Conservation (phyloP, 2,329 filamentous ascomycete species). For the Aspergillus thermomutatus region DNA sequence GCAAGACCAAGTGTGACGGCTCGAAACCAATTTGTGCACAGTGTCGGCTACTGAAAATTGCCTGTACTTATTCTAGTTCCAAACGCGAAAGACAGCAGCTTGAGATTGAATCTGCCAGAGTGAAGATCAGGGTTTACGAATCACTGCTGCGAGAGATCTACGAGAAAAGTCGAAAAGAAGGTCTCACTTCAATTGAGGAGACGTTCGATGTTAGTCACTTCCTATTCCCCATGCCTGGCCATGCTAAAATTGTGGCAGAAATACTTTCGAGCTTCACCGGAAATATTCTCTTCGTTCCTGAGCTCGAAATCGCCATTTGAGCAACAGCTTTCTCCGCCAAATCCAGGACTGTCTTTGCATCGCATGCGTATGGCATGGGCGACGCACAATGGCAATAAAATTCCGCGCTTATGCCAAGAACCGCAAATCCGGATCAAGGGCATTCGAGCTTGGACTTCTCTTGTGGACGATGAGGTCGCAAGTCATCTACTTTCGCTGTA, state of each 20-base stretch:
- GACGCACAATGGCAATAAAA: slow-evolving; percentile 1
- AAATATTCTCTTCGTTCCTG: slow-evolving; percentile 11
- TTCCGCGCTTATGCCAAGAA: slow-evolving; percentile 4
- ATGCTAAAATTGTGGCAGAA: slow-evolving; percentile 2
- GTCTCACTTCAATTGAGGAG: slow-evolving; percentile 7
- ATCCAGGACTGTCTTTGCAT: slow-evolving; percentile 10
- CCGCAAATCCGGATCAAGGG: slow-evolving; percentile 13
- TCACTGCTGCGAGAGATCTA: slow-evolving; percentile 13
- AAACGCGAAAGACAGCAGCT: slow-evolving; percentile 14
- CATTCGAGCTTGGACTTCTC: slow-evolving; percentile 18
- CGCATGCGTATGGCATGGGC: slow-evolving; percentile 15
- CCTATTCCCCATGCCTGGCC: not conserved
- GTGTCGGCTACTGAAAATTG: slow-evolving; percentile 5
- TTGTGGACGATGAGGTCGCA: slow-evolving; percentile 18
- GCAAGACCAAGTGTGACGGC: slow-evolving; percentile 21
- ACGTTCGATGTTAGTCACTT: slow-evolving; percentile 8
- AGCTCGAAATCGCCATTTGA: slow-evolving; percentile 6
- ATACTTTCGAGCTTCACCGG: slow-evolving; percentile 10
- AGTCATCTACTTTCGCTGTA: slow-evolving; percentile 23
- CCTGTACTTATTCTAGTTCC: slow-evolving; percentile 13
- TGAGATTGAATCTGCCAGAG: slow-evolving; percentile 7
- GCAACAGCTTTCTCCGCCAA: slow-evolving; percentile 4
- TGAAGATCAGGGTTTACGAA: slow-evolving; percentile 10
- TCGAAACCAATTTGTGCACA: slow-evolving; percentile 12
- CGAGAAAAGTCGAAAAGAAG: not conserved